Percentiles rank a stretch among this genome's conserved stretches.
Evolutionary conservation across 257 asterid species (phyloP).

Genomic region (Lithospermum erythrorhizon): DNA sequence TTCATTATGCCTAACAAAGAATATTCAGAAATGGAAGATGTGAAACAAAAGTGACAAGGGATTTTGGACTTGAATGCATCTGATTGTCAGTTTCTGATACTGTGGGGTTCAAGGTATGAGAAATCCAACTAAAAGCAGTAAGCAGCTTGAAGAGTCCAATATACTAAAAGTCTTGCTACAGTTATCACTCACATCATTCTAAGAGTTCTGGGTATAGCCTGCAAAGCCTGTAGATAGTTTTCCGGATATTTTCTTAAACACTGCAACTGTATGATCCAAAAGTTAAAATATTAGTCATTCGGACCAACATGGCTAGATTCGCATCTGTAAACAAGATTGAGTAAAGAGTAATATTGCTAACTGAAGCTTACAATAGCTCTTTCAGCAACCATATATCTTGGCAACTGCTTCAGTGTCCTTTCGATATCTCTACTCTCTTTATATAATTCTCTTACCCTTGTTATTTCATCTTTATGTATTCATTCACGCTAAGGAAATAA

Average conservation of each 20-base stretch:
- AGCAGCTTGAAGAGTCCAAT: neutral
- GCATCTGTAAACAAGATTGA: slow-evolving; percentile 2
- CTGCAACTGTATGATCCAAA: slow-evolving; percentile 44
- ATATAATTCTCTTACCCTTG: slow-evolving; percentile 58
- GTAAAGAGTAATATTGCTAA: neutral
- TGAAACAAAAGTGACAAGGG: no score
- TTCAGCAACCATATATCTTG: slow-evolving; percentile 84
- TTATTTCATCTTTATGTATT: slow-evolving; percentile 63
- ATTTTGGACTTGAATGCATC: no score
- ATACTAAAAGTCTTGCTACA: neutral
- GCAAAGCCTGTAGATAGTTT: slow-evolving; percentile 79
- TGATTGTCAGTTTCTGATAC: no score
- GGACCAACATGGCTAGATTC: neutral
- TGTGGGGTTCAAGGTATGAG: neutral
- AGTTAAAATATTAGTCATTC: slow-evolving; percentile 14
- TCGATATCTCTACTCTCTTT: slow-evolving; percentile 71
- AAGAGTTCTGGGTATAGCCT: slow-evolving; percentile 92
- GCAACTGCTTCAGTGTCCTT: slow-evolving; percentile 81
- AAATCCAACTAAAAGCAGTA: slow-evolving; percentile 4
- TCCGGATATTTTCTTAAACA: slow-evolving; percentile 67
- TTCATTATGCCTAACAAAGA: no score
- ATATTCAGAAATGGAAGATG: no score
- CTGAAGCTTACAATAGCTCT: slow-evolving; percentile 65
- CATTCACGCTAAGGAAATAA: slow-evolving; percentile 41
- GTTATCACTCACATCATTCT: slow-evolving; percentile 77